These are phyloP conservation scores for Cladosporium sp. DNA, from an alignment of 2,329 filamentous ascomycete genomes.

Conservation along the genomic window DNA sequence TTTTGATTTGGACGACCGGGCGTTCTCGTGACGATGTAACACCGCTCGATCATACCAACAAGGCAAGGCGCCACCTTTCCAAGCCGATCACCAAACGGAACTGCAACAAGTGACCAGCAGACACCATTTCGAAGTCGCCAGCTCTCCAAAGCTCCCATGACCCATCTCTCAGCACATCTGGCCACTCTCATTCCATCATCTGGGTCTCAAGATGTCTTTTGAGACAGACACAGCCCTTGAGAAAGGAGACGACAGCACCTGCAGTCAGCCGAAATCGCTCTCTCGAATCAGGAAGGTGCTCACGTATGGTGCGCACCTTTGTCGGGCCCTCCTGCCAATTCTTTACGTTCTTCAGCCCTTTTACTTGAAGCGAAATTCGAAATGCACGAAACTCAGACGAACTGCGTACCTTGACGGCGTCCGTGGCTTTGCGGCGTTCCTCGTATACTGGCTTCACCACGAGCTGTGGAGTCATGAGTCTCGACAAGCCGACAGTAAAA, in stretches of 20 bases:
- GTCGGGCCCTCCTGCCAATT: not conserved
- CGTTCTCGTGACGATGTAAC: not conserved
- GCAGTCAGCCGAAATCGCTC: not conserved
- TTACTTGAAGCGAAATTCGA: not conserved
- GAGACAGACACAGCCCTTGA: not conserved
- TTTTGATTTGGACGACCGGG: not conserved
- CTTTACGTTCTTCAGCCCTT: not conserved
- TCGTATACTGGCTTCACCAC: slow-evolving; percentile 66
- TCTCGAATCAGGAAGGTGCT: not conserved
- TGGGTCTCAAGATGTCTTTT: not conserved
- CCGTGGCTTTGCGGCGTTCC: slow-evolving; percentile 65
- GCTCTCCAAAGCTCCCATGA: not conserved
- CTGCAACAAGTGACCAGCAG: not conserved
- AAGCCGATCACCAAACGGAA: not conserved
- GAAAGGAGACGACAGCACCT: not conserved
- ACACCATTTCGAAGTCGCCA: not conserved
- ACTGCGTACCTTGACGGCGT: slow-evolving; percentile 67
- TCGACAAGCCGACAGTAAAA: slow-evolving; percentile 38
- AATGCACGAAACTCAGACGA: slow-evolving; percentile 38
- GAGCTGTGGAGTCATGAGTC: slow-evolving; percentile 56
- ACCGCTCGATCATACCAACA: not conserved
- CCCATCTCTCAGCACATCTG: not conserved
- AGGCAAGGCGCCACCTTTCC: not conserved
- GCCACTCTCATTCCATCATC: not conserved
- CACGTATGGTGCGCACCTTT: not conserved